Percentiles rank a stretch among this genome's conserved stretches.
These are phyloP conservation scores for Tilletia indica DNA, from an alignment of 1,284 basidiomycete species.

Conservation along the genomic window DNA sequence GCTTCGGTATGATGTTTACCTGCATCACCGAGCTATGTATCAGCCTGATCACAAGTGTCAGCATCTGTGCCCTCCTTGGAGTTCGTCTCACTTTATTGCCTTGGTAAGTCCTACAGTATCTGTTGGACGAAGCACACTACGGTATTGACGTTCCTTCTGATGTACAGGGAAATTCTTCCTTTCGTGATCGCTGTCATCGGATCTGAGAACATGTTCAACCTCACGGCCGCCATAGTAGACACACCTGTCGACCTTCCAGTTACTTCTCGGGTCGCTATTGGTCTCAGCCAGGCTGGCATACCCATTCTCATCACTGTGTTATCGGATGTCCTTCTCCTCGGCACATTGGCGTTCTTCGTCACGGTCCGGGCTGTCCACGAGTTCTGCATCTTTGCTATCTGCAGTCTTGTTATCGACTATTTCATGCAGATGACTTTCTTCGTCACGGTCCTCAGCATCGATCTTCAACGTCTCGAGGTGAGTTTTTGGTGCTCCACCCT, in stretches of 20 bases:
- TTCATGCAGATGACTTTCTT: constrained; percentile 91
- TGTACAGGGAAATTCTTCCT: constrained; percentile 68
- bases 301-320: constrained; percentile 89
- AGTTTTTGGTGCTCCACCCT: constrained; percentile 37
- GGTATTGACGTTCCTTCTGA: not conserved
- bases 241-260: constrained; percentile 87
- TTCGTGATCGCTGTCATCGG: constrained; percentile 94
- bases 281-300: constrained; percentile 79
- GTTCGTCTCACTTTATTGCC: constrained; percentile 83
- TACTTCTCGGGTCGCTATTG: constrained; percentile 85
- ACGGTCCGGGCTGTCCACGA: constrained; percentile 77
- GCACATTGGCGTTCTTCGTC: constrained; percentile 73
- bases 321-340: constrained; percentile 78
- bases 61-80: constrained; percentile 79
- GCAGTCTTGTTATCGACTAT: constrained; percentile 92
- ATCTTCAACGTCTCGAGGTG: constrained; percentile 82
- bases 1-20: constrained; percentile 87
- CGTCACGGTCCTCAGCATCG: constrained; percentile 81
- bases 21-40: constrained; percentile 85
- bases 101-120: constrained; percentile 60
- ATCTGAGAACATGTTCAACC: constrained; percentile 92
- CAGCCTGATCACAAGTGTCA: constrained; percentile 87
- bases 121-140: constrained; percentile 1
- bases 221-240: constrained; percentile 82
- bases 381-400: constrained; percentile 89